Conservation (phyloP, 1,284 basidiomycete species). For the Uromyces viciae-fabae region DNA sequence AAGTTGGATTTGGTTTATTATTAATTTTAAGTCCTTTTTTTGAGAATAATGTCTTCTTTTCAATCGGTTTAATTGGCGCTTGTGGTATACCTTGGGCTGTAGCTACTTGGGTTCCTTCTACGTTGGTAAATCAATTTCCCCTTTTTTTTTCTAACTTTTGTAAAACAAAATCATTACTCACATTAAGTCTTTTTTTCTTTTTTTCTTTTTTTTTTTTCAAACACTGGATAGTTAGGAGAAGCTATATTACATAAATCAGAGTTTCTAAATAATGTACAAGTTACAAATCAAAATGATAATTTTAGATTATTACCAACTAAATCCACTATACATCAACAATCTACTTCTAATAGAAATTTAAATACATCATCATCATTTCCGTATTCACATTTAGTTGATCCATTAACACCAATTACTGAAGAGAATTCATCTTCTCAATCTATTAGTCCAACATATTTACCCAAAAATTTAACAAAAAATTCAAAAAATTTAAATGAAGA, state of each 20-base stretch:
- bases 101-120: conserved; percentile 53
- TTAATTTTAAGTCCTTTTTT: conserved; percentile 10
- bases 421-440: neutral
- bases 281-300: neutral
- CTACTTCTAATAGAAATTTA: neutral
- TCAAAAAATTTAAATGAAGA: neutral
- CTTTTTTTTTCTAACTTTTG: too few species aligned
- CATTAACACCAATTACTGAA: neutral
- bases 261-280: neutral
- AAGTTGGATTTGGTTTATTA: neutral
- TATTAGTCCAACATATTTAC: neutral
- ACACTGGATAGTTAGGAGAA: neutral
- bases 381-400: too few species aligned
- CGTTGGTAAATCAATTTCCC: conserved; percentile 48
- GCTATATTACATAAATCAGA: neutral
- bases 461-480: neutral
- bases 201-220: conserved; percentile 19
- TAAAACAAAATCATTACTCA: too few species aligned
- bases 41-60: neutral
- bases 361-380: neutral
- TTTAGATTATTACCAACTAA: neutral
- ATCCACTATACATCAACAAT: neutral
- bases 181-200: neutral
- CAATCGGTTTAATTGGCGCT: conserved; percentile 50
- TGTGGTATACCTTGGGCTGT: conserved; percentile 54